Percentiles rank a stretch among this genome's conserved stretches.
Evolutionary conservation across 2,329 filamentous ascomycete species (phyloP).

Genomic region (Colletotrichum orbiculare): DNA sequence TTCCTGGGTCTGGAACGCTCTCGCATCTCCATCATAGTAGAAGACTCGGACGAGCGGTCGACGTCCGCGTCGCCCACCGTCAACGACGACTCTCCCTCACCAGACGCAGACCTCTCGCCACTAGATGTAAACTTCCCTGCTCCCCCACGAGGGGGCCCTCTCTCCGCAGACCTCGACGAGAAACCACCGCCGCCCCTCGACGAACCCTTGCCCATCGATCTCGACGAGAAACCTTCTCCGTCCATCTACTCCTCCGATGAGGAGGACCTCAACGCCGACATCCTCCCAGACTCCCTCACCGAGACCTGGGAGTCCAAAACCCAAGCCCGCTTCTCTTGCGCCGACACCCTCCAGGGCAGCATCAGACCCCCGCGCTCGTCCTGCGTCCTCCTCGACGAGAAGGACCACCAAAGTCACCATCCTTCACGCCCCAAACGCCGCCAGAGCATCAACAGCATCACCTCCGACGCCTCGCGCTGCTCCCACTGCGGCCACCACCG

Average conservation of each 20-base stretch:
- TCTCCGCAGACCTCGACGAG: no score
- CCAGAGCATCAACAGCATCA: conserved; percentile 6
- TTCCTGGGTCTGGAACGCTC: conserved; percentile 21
- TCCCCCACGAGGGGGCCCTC: no score
- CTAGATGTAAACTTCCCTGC: no score
- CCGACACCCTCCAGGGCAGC: conserved; percentile 1
- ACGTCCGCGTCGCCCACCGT: neutral
- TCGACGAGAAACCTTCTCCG: neutral
- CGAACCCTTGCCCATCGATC: neutral
- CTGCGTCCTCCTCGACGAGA: conserved; percentile 8
- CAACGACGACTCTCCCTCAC: neutral
- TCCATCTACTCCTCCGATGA: conserved; percentile 14
- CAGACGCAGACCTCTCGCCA: no score
- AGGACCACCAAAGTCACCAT: neutral
- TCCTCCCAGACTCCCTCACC: conserved; percentile 16
- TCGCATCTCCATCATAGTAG: conserved; percentile 17
- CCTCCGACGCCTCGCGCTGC: conserved; percentile 8
- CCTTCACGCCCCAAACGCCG: neutral
- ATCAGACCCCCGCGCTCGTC: neutral
- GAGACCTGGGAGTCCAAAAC: conserved; percentile 22
- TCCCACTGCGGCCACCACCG: conserved; percentile 17
- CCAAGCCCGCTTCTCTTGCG: neutral
- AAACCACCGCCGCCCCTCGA: no score
- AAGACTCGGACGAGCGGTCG: neutral
- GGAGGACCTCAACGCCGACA: conserved; percentile 9